Conservation (phyloP, 2,329 filamentous ascomycete species). For the Ascochyta fabae region DNA sequence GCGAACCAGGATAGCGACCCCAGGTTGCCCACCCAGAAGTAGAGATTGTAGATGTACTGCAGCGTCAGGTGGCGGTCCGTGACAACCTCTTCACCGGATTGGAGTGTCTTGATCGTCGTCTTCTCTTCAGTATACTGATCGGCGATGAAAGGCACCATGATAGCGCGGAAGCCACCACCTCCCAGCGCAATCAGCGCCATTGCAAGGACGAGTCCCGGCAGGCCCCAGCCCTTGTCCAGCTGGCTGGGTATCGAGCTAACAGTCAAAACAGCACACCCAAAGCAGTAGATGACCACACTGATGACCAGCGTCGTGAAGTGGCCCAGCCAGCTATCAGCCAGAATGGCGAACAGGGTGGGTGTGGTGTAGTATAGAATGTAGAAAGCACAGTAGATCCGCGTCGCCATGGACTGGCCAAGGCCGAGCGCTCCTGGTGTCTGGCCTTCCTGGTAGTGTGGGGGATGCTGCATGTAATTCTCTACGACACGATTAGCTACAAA, state of each 20-base stretch:
- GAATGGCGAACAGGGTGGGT: conserved; percentile 44
- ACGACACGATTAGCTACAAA: conserved; percentile 3
- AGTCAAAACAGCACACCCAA: conserved; percentile 32
- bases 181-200: conserved; percentile 51
- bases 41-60: conserved; percentile 50
- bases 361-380: conserved; percentile 58
- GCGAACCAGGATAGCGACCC: conserved; percentile 69
- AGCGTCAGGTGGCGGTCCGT: conserved; percentile 43
- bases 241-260: conserved; percentile 28
- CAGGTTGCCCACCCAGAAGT: conserved; percentile 61
- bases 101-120: conserved; percentile 27
- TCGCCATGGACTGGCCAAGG: conserved; percentile 51
- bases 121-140: conserved; percentile 43
- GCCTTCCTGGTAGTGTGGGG: conserved; percentile 25
- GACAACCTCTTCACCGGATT: conserved; percentile 45
- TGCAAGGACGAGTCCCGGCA: conserved; percentile 35
- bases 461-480: conserved; percentile 56
- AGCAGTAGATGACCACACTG: conserved; percentile 37
- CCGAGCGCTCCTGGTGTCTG: conserved; percentile 46
- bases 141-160: conserved; percentile 46
- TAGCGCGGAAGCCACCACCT: conserved; percentile 47
- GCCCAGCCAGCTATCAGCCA: conserved; percentile 51
- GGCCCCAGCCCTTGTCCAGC: conserved; percentile 30
- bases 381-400: conserved; percentile 63
- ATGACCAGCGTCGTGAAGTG: conserved; percentile 47